Base-by-base conservation (phyloP, 2,329 filamentous ascomycete genomes). In the Hypoxylon sp. region DNA sequence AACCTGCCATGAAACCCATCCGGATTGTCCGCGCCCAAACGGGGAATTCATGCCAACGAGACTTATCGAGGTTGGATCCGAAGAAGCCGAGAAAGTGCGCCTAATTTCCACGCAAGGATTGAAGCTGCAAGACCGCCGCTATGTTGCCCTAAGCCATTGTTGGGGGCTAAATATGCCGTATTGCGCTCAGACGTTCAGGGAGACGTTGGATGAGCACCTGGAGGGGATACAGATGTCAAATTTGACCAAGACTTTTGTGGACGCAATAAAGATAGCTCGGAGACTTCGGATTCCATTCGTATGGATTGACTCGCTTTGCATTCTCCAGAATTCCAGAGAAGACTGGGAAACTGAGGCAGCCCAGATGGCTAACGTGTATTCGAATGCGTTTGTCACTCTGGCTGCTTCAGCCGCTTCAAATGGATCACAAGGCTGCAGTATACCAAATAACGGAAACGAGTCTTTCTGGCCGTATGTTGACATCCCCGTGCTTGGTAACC, bases 291-390 rank as follows among this genome's bases (percentile, higher is more conserved):
- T 62, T 19, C 51, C 48, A 2, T 62, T 37, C 7, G 31, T 62
- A 29, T 62, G 51, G 59, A 62, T 62, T 50, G 51, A 62, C 42
- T 62, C 59, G 2, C 59, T 62, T 17, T 62, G 51, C 51, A 62
- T 62, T 35, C 11, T 62, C 5, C 59, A 62, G 24, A 17, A 62
- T 32, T 55, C 59, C 4, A 21, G 51, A 31, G 58, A 62, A n/a
- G 59, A 62, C 8, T 62, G 59, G 59, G 59, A 62, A 19, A 44
- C n/a, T 13, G 59, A 62, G 19, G 59, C 59, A 15, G 59, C 59
- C n/a, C 59, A 62, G 42, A 62, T 62, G 59, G 51, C 59, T 1
- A 15, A 54, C 10, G 42, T 62, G 11, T 62, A 62, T 48, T 62
- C 59, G 8, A 55, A 54, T 3, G 51, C 59, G 24, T 50, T 29